A percentile compares a stretch with the other conserved stretches of the same genome.
Conservation (phyloP, 768 basidiomycete species). For the Lactifluus subvellereus region DNA sequence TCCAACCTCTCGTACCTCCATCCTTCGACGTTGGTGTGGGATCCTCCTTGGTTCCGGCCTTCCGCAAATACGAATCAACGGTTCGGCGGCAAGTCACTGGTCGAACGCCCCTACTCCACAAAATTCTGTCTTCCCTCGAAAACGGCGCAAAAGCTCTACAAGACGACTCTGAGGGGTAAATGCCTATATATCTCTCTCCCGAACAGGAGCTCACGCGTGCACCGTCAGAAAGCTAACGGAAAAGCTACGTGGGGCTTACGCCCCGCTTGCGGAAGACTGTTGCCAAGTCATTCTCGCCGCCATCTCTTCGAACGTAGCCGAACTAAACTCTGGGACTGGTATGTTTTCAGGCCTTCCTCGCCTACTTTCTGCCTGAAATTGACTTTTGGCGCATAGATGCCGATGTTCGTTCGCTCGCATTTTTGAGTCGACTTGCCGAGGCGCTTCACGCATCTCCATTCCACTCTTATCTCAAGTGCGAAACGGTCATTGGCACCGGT, state of each 20-base stretch:
- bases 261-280: slow-evolving; percentile 12
- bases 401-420: slow-evolving; percentile 19
- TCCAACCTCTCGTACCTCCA: slow-evolving; percentile 46
- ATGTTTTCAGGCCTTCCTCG: not conserved
- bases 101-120: slow-evolving; percentile 56
- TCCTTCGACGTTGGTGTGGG: slow-evolving; percentile 37
- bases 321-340: slow-evolving; percentile 12
- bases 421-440: slow-evolving; percentile 21
- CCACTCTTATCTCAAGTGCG: slow-evolving; percentile 9
- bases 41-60: slow-evolving; percentile 39
- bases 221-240: slow-evolving; percentile 51
- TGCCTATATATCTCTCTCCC: not conserved
- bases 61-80: slow-evolving; percentile 55
- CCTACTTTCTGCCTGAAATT: not conserved
- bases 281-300: slow-evolving; percentile 11
- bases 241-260: slow-evolving; percentile 35
- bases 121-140: slow-evolving; percentile 54
- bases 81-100: slow-evolving; percentile 60
- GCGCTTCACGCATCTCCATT: slow-evolving; percentile 21
- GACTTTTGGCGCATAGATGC: not conserved
- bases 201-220: slow-evolving; percentile 34
- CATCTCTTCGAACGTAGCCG: slow-evolving; percentile 5
- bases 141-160: slow-evolving; percentile 51
- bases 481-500: slow-evolving; percentile 7
- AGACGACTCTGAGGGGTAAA: slow-evolving; percentile 42